Percentiles rank a stretch among this genome's conserved stretches.
Conservation (phyloP, 2,329 filamentous ascomycete species). For the Fusarium sp. region DNA sequence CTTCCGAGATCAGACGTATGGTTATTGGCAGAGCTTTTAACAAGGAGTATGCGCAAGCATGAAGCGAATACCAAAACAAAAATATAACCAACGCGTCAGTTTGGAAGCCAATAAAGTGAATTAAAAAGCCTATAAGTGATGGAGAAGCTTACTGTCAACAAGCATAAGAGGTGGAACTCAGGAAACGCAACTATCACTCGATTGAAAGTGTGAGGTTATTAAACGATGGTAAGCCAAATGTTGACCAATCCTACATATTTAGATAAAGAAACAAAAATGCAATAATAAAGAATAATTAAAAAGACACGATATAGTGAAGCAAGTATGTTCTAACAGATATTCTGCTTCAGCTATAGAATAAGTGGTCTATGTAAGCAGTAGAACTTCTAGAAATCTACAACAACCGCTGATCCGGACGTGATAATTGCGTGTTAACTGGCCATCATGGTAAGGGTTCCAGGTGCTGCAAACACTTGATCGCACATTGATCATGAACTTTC, state of each 20-base stretch:
- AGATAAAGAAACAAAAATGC: not conserved
- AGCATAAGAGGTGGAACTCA: not conserved
- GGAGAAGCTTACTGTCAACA: not conserved
- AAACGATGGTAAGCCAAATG: not conserved
- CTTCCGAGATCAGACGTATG: slow-evolving; percentile 92
- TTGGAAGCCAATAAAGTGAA: not conserved
- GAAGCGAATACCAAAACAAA: not conserved
- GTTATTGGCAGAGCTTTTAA: slow-evolving; percentile 95
- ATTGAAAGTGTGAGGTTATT: not conserved
- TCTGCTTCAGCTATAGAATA: not conserved
- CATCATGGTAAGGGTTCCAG: too few species aligned
- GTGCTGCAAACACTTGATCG: not conserved
- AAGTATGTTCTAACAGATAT: not conserved
- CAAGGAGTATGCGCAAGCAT: slow-evolving; percentile 74
- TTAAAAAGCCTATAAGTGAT: not conserved
- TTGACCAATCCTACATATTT: not conserved
- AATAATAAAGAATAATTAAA: not conserved
- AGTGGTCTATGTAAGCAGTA: not conserved
- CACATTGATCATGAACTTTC: not conserved
- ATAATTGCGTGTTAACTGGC: not conserved
- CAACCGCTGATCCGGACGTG: not conserved
- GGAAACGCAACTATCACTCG: slow-evolving; percentile 15
- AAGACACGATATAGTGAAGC: not conserved
- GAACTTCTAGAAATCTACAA: not conserved
- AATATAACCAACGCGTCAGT: not conserved